phyloP scores from a whole-genome alignment of 2,329 filamentous ascomycete genomes.

The Aspergillus proliferans region DNA sequence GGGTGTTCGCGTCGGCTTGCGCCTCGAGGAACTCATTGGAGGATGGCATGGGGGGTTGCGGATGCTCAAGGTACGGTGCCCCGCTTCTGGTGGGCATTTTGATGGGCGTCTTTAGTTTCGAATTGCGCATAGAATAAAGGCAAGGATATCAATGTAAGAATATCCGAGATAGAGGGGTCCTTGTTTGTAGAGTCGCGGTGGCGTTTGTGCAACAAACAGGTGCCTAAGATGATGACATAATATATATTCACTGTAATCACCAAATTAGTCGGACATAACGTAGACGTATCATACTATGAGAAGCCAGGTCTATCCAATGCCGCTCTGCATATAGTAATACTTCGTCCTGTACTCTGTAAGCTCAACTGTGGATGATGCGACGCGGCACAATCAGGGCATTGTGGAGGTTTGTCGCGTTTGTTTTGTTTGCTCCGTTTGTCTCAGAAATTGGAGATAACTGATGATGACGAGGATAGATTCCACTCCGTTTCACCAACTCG shows the following conservation, averaged over 20 bases:
- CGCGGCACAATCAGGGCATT: not conserved
- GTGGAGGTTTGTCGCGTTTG: slow-evolving; percentile 24
- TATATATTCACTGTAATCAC: too few species aligned
- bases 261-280: too few species aligned
- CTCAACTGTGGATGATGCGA: too few species aligned
- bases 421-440: slow-evolving; percentile 19
- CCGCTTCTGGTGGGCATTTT: too few species aligned
- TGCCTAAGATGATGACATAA: too few species aligned
- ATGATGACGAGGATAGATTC: not conserved
- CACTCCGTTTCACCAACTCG: not conserved
- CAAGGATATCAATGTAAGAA: not conserved
- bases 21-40: not conserved
- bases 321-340: too few species aligned
- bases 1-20: too few species aligned
- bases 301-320: too few species aligned
- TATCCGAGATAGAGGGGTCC: not conserved
- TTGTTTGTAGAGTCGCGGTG: too few species aligned
- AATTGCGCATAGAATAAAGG: not conserved
- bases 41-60: not conserved
- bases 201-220: too few species aligned
- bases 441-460: slow-evolving; percentile 9
- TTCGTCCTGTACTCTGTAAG: too few species aligned
- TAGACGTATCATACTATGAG: too few species aligned
- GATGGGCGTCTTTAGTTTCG: not conserved
- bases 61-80: not conserved